Evolutionary conservation across 805 yeast species (phyloP).

Genomic region (Monosporozyma aquatica): DNA sequence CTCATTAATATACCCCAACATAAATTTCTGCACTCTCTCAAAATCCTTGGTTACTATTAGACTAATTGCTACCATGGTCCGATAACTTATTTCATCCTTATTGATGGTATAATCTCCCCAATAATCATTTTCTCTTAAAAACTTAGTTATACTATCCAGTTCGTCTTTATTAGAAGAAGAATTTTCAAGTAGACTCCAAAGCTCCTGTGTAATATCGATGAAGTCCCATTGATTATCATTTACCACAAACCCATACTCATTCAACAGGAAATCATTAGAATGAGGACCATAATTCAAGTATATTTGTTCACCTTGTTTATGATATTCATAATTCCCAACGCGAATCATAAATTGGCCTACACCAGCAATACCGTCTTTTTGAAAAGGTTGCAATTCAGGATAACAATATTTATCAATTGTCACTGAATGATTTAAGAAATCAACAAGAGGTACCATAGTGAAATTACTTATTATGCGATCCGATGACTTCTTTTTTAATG

Average conservation of each 20-base stretch:
- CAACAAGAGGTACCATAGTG: conserved; percentile 88
- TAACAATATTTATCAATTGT: conserved; percentile 42
- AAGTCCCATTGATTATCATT: conserved; percentile 56
- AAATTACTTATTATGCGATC: conserved; percentile 47
- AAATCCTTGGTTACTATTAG: conserved; percentile 27
- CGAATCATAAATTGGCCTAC: conserved; percentile 24
- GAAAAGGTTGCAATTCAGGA: conserved; percentile 36
- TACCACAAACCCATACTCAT: conserved; percentile 80
- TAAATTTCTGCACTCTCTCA: conserved; percentile 20
- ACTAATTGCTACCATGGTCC: conserved; percentile 71
- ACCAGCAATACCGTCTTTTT: conserved; percentile 16
- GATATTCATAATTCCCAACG: conserved; percentile 18
- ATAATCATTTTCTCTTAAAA: conserved; percentile 45
- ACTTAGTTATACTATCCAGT: conserved; percentile 4
- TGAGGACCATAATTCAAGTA: conserved; percentile 82
- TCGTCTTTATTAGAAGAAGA: neutral
- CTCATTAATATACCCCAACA: conserved; percentile 24
- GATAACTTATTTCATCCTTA: conserved; percentile 47
- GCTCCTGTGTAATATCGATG: conserved; percentile 47
- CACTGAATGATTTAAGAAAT: conserved; percentile 67
- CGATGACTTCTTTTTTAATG: conserved; percentile 36
- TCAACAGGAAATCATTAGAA: conserved; percentile 67
- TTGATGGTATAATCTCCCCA: conserved; percentile 67
- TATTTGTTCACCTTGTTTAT: conserved; percentile 42
- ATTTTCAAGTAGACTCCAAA: conserved; percentile 31